These are phyloP conservation scores for Psilocybe mexicana DNA, from an alignment of 1,284 basidiomycete species.

Conservation along the genomic window DNA sequence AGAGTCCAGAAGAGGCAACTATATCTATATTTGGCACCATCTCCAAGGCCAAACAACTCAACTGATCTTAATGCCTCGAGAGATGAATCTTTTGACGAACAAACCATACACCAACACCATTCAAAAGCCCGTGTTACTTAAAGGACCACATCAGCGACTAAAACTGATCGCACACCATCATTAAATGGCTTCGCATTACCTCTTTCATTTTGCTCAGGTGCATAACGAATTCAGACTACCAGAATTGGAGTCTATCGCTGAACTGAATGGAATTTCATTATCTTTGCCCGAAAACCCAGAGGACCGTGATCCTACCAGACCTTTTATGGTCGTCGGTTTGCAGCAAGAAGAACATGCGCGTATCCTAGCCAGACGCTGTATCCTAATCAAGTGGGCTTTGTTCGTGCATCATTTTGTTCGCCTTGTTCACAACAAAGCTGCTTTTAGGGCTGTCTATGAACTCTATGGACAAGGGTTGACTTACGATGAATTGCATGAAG, in stretches of 20 bases:
- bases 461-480: conserved; percentile 70
- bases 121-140: neutral
- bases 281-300: conserved; percentile 42
- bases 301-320: conserved; percentile 55
- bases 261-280: conserved; percentile 62
- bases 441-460: conserved; percentile 70
- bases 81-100: no score
- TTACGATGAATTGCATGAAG: conserved; percentile 72
- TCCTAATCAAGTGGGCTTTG: conserved; percentile 74
- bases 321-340: conserved; percentile 76
- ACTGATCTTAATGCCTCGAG: no score
- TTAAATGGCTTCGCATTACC: conserved; percentile 41
- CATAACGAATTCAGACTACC: conserved; percentile 83
- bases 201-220: conserved; percentile 78
- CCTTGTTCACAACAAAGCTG: conserved; percentile 3
- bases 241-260: conserved; percentile 72
- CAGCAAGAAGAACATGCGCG: conserved; percentile 74
- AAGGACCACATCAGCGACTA: neutral
- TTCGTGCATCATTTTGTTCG: neutral
- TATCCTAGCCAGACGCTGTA: conserved; percentile 76
- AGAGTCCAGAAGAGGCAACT: no score
- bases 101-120: no score
- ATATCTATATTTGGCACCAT: no score
- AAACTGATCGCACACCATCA: neutral
- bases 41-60: no score